A percentile compares a stretch with the other conserved stretches of the same genome.
Evolutionary conservation across 2,329 filamentous ascomycete species (phyloP).

Genomic region (Colletotrichum zoysiae): DNA sequence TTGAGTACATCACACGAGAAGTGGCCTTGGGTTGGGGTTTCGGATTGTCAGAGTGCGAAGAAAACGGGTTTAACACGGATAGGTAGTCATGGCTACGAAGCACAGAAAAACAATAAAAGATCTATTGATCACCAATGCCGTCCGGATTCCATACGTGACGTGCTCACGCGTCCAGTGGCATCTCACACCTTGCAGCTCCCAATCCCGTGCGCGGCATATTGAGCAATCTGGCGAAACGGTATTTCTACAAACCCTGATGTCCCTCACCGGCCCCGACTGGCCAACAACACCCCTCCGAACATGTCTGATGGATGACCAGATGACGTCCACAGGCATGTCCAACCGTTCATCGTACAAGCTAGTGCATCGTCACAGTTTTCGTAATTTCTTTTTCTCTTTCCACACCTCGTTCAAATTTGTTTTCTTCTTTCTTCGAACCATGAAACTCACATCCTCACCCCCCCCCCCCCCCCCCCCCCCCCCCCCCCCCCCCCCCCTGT

Average conservation of each 20-base stretch:
- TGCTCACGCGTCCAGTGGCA: neutral
- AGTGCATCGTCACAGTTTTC: neutral
- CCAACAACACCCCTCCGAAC: neutral
- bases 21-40: neutral
- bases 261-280: neutral
- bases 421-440: neutral
- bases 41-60: slow-evolving; percentile 9
- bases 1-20: slow-evolving; percentile 6
- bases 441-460: neutral
- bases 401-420: too few relatives aligned
- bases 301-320: neutral
- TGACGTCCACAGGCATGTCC: neutral
- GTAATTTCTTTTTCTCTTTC: neutral
- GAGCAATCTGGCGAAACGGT: slow-evolving; percentile 1
- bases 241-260: neutral
- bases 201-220: neutral
- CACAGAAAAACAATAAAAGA: slow-evolving; percentile 29
- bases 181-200: too few relatives aligned
- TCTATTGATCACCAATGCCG: slow-evolving; percentile 23
- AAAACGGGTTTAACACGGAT: neutral
- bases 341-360: neutral
- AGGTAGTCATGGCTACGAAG: neutral
- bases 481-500: too few relatives aligned
- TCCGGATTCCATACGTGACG: neutral
- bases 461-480: too few relatives aligned